Conservation (phyloP, 1,284 basidiomycete genomes). For the Naganishia cerealis region DNA sequence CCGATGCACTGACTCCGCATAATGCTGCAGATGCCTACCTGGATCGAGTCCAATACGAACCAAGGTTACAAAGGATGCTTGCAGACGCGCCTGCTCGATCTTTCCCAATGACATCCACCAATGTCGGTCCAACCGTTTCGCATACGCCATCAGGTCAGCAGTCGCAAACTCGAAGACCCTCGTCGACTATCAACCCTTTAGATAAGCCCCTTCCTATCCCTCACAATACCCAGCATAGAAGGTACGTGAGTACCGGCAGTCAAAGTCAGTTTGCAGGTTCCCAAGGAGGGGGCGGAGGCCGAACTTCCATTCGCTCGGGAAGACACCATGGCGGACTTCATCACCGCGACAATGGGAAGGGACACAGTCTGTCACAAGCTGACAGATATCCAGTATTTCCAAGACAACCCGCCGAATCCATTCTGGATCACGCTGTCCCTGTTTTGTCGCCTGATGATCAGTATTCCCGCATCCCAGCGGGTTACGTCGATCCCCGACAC, state of each 20-base stretch:
- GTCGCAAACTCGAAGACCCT: not conserved
- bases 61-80: constrained; percentile 43
- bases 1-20: constrained; percentile 11
- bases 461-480: constrained; percentile 11
- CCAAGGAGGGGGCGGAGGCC: not conserved
- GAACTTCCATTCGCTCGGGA: not conserved
- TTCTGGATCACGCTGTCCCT: constrained; percentile 31
- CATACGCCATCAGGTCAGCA: not conserved
- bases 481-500: constrained; percentile 27
- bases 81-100: constrained; percentile 39
- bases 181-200: constrained; percentile 5
- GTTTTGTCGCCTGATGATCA: constrained; percentile 19
- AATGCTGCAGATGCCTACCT: constrained; percentile 45
- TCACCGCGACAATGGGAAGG: not conserved
- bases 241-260: constrained; percentile 9
- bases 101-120: constrained; percentile 30
- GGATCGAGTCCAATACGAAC: constrained; percentile 45
- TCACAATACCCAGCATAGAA: constrained; percentile 9
- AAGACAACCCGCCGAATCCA: constrained; percentile 18
- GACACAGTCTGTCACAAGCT: constrained; percentile 26
- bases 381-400: constrained; percentile 34
- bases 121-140: not conserved
- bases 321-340: not conserved
- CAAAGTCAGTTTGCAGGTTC: constrained; percentile 12
- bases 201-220: constrained; percentile 31